Conservation (phyloP, 768 basidiomycete species). For the Mycena maculata region DNA sequence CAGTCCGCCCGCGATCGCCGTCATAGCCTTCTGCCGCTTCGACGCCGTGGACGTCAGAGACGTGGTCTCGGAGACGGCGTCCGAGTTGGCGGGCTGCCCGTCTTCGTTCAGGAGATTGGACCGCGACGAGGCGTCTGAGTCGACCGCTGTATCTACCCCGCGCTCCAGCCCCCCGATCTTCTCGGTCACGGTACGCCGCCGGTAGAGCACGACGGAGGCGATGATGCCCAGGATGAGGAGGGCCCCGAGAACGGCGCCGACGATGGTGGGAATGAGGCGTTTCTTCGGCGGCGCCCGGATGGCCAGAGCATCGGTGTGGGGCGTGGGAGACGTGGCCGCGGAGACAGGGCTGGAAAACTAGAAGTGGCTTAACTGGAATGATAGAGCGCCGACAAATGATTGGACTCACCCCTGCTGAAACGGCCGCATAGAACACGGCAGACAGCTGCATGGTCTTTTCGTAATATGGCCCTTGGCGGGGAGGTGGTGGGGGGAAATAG, state of each 20-base stretch:
- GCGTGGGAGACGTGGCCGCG: not conserved
- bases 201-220: not conserved
- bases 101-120: not conserved
- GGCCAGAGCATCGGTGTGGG: no score
- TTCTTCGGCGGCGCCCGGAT: no score
- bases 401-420: no score
- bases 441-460: no score
- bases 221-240: not conserved
- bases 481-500: no score
- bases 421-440: no score
- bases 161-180: not conserved
- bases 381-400: no score
- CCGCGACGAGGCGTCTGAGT: no score
- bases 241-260: not conserved
- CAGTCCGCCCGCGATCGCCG: not conserved
- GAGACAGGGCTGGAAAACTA: no score
- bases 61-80: not conserved
- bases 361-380: no score
- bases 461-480: no score
- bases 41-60: not conserved
- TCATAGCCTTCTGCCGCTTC: not conserved
- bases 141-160: not conserved
- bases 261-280: not conserved
- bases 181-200: not conserved
- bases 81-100: conserved; percentile 2